These are phyloP conservation scores for Suhomyces kunorum DNA, from an alignment of 1,139 yeast species.

Conservation along the genomic window DNA sequence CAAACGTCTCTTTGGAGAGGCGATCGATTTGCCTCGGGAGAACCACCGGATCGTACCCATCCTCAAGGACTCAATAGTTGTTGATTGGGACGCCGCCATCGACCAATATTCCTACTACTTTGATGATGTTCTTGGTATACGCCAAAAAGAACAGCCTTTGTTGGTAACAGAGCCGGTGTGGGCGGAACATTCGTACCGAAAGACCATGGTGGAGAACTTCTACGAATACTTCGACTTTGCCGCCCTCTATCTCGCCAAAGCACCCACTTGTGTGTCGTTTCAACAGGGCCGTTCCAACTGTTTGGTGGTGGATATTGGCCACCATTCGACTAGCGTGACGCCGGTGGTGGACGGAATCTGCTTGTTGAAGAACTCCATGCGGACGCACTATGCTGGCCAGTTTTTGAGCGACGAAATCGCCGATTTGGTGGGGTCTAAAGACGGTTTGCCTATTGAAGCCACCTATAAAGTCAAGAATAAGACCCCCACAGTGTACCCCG, in stretches of 20 bases:
- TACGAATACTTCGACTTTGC: constrained; percentile 77
- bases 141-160: constrained; percentile 70
- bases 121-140: constrained; percentile 47
- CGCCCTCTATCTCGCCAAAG: constrained; percentile 81
- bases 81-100: constrained; percentile 75
- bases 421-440: constrained; percentile 26
- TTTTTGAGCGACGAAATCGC: constrained; percentile 51
- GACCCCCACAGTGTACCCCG: constrained; percentile 36
- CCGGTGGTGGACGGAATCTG: constrained; percentile 95
- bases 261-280: constrained; percentile 88
- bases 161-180: constrained; percentile 84
- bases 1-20: constrained; percentile 51
- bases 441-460: constrained; percentile 23
- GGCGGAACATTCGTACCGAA: constrained; percentile 71
- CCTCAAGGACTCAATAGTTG: constrained; percentile 58
- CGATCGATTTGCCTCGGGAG: constrained; percentile 55
- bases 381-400: constrained; percentile 67
- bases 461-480: constrained; percentile 24
- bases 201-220: constrained; percentile 70
- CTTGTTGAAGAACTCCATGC: constrained; percentile 66
- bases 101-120: constrained; percentile 65
- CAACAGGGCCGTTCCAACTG: constrained; percentile 95
- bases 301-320: constrained; percentile 90
- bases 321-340: constrained; percentile 77
- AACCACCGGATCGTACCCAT: constrained; percentile 57